Base-by-base conservation (phyloP, 2,329 filamentous ascomycete genomes). In the Byssothecium circinans region DNA sequence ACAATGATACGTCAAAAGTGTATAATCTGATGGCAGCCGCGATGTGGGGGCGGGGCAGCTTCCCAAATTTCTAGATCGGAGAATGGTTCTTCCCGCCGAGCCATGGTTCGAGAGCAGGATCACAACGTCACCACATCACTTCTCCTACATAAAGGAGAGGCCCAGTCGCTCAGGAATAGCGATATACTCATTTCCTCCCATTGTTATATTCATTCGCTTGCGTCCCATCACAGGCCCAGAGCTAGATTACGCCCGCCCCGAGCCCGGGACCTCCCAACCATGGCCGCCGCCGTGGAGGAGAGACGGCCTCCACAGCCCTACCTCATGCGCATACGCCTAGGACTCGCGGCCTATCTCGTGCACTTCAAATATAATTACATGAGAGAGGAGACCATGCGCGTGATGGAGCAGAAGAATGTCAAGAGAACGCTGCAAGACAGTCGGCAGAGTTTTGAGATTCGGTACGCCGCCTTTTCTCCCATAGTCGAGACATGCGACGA, bases 281-380 rank as follows among this genome's bases (percentile, higher is more conserved):
- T 57, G 35, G 49, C 54, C 36, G 51, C 52, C 23, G 45, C 48
- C 19, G 54, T 49, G 23, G 47, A 57, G 23, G 48, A 58, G 43
- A 54, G 56, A 40, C 45, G 50, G 36, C 41, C 47, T 1, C 51
- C 60, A 22, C 60, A 60, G 15, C 65, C 73, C 40, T 72, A 74
- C 54, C 71, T 73, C 29, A 74, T 75, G 29, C 69, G 74, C 47
- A 58, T 78, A 35, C 71, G 75, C 45, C 70, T 78, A 17, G 74
- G 73, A 15, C 67, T 78, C 25, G 71, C 71, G 15, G 71, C 75
- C n/a, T 78, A 77, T 57, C 72, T 71, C 2, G 80, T 81, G 48
- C 82, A 85, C 62, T 85, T 84, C 72, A 79, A 81, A 61, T 78
- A 76, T 43, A 79, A 77, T 20, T 82, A 85, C 67, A 78, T 85